These are phyloP conservation scores for Fabrea salina DNA, from an alignment of 169 alveolate species.

Conservation along the genomic window DNA sequence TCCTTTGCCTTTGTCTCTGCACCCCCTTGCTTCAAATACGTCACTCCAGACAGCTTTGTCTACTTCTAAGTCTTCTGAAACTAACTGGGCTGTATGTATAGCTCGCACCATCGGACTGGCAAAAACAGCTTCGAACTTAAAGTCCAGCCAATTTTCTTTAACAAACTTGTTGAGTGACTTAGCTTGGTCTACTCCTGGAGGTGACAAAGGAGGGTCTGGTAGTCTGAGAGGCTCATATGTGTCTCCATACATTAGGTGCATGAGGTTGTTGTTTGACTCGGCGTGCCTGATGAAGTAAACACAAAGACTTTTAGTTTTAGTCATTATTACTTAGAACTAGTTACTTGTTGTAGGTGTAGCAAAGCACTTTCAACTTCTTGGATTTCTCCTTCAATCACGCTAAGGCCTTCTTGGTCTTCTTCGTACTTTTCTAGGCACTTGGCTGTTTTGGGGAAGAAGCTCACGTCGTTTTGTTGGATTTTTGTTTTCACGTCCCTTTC, in stretches of 20 bases:
- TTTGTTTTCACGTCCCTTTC: constrained; percentile 16
- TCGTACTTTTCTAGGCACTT: neutral
- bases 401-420: neutral
- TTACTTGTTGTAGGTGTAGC: too few relatives aligned
- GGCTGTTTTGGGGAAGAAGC: constrained; percentile 23
- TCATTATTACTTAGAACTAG: too few relatives aligned
- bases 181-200: neutral
- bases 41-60: constrained; percentile 1
- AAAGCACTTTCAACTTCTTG: too few relatives aligned
- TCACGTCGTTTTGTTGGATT: neutral
- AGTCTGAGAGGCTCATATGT: neutral
- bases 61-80: neutral
- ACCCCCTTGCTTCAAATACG: constrained; percentile 8
- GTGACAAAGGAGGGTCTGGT: neutral
- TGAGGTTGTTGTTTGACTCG: neutral
- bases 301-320: neutral
- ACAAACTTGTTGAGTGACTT: neutral
- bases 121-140: neutral
- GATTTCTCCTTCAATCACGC: too few relatives aligned
- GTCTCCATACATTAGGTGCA: neutral
- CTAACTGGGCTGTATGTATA: neutral
- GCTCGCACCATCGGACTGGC: neutral
- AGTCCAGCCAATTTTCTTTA: neutral
- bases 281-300: constrained; percentile 8
- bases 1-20: neutral